Conservation (phyloP, 768 basidiomycete genomes). For the Termitomyces sp. region DNA sequence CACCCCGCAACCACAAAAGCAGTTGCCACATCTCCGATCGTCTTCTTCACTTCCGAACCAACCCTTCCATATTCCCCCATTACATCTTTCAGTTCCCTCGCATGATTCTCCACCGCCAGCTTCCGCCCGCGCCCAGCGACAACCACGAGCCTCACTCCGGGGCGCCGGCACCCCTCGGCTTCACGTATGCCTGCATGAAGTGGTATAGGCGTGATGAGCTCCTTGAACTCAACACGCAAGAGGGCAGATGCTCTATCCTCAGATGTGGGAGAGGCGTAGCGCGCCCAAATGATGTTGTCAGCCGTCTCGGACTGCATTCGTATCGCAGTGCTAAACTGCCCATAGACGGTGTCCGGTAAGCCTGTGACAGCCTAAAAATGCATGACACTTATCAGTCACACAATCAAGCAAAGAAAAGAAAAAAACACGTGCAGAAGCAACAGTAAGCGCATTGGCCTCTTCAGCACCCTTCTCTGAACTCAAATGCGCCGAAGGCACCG, state of each 20-base stretch:
- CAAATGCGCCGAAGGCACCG: constrained; percentile 25
- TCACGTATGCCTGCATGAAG: constrained; percentile 55
- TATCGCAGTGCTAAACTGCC: constrained; percentile 56
- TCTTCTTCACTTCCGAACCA: constrained; percentile 67
- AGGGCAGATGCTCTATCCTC: constrained; percentile 29
- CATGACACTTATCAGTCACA: not conserved
- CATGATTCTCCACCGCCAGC: constrained; percentile 71
- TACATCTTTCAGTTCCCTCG: constrained; percentile 63
- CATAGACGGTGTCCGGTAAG: constrained; percentile 71
- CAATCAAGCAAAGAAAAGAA: constrained; percentile 3
- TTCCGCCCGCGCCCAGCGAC: constrained; percentile 73
- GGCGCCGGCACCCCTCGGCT: constrained; percentile 24
- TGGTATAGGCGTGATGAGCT: constrained; percentile 52
- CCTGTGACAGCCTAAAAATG: constrained; percentile 30
- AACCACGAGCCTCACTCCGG: constrained; percentile 45
- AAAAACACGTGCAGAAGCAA: constrained; percentile 42
- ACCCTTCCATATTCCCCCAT: constrained; percentile 54
- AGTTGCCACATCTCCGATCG: constrained; percentile 81
- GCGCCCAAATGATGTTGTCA: constrained; percentile 73
- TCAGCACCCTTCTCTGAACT: constrained; percentile 23
- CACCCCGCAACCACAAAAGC: constrained; percentile 65
- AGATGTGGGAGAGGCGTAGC: constrained; percentile 39
- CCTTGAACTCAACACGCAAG: constrained; percentile 60
- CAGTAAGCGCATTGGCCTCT: constrained; percentile 37
- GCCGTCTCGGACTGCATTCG: constrained; percentile 80